phyloP scores from a whole-genome alignment of 768 basidiomycete genomes.

The Hericium rajendrae region DNA sequence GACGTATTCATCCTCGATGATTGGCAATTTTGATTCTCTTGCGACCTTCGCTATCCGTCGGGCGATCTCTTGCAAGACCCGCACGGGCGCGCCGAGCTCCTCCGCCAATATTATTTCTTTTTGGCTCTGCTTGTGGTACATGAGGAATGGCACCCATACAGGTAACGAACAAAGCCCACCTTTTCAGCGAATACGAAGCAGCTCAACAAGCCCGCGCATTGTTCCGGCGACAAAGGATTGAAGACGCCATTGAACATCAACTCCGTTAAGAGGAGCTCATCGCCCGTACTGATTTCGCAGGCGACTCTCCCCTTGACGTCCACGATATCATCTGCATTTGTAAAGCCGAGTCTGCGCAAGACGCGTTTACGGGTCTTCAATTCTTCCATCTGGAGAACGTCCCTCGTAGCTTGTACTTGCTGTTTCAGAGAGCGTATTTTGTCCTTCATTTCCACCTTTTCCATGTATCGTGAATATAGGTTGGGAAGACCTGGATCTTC shows the following conservation, averaged over 20 bases:
- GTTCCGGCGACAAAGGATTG: constrained; percentile 82
- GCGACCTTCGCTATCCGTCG: constrained; percentile 95
- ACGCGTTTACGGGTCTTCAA: constrained; percentile 94
- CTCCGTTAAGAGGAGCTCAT: constrained; percentile 92
- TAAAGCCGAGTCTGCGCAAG: constrained; percentile 85
- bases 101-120: constrained; percentile 80
- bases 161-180: constrained; percentile 36
- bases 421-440: constrained; percentile 73
- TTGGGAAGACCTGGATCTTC: constrained; percentile 69
- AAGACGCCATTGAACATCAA: constrained; percentile 96
- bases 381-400: constrained; percentile 92
- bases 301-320: constrained; percentile 98
- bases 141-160: background rate
- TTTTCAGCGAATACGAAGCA: constrained; percentile 98
- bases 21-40: constrained; percentile 79
- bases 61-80: constrained; percentile 93
- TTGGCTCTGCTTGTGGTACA: constrained; percentile 50
- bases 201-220: constrained; percentile 87
- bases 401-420: constrained; percentile 81
- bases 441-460: constrained; percentile 62
- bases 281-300: constrained; percentile 96
- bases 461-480: constrained; percentile 69
- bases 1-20: constrained; percentile 93
- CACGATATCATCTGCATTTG: constrained; percentile 80
- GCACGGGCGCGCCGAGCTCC: constrained; percentile 85